Conservation (phyloP, 352 stramenopile species). For the Phytophthora fragariae region DNA sequence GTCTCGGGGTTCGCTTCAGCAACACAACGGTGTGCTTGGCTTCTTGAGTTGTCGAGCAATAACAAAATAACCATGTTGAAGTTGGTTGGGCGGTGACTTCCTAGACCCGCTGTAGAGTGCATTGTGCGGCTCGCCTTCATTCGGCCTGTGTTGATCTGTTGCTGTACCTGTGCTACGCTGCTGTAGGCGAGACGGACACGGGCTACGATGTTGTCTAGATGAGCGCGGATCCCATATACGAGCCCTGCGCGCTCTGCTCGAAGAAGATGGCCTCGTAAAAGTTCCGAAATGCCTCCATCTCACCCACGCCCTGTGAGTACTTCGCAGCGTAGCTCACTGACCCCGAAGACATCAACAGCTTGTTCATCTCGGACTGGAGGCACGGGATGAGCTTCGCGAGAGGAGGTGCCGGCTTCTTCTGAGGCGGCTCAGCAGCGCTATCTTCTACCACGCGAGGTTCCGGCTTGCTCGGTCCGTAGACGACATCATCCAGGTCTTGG, state of each 20-base stretch:
- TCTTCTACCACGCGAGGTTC: conserved; percentile 38
- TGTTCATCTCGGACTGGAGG: conserved; percentile 76
- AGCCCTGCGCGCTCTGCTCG: conserved; percentile 54
- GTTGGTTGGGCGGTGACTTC: too few species aligned
- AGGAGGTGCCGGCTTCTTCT: conserved; percentile 61
- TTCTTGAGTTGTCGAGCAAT: not conserved
- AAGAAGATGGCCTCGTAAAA: conserved; percentile 90
- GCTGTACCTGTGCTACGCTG: not conserved
- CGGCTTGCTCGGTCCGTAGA: conserved; percentile 54
- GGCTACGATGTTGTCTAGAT: conserved; percentile 32
- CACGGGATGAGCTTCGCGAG: conserved; percentile 85
- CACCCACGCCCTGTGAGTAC: conserved; percentile 79
- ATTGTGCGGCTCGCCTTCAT: conserved; percentile 16
- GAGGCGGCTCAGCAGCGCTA: conserved; percentile 10
- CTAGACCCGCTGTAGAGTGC: conserved; percentile 9
- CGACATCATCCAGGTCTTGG: conserved; percentile 80
- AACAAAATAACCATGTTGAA: too few species aligned
- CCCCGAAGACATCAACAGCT: conserved; percentile 62
- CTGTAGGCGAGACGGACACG: not conserved
- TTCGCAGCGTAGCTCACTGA: conserved; percentile 69
- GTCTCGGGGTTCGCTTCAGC: not conserved
- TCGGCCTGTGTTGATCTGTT: conserved; percentile 7
- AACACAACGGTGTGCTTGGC: not conserved
- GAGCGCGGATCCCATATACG: conserved; percentile 45
- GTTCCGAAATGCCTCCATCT: conserved; percentile 84